Evolutionary conservation across 1,139 yeast species (phyloP).

Genomic region (Nakaseomyces uthaithaninus): DNA sequence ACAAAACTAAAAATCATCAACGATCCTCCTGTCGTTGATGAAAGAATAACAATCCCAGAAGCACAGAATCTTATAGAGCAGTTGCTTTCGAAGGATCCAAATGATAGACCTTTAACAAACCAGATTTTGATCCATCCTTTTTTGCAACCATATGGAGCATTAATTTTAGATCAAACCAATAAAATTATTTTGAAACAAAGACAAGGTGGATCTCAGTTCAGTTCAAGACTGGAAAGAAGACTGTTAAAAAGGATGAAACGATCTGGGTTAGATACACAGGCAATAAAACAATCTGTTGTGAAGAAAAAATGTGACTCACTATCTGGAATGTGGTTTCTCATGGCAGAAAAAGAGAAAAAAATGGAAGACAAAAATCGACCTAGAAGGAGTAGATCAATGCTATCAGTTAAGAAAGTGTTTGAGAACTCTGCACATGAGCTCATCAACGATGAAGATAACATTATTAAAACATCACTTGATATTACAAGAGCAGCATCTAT

Average conservation of each 20-base stretch:
- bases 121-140: slow-evolving; percentile 59
- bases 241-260: slow-evolving; percentile 57
- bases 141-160: slow-evolving; percentile 43
- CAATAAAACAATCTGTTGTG: slow-evolving; percentile 52
- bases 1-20: slow-evolving; percentile 56
- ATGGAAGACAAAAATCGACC: slow-evolving; percentile 38
- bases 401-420: slow-evolving; percentile 30
- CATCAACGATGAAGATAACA: slow-evolving; percentile 9
- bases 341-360: slow-evolving; percentile 56
- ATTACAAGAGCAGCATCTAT: slow-evolving; percentile 13
- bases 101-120: slow-evolving; percentile 49
- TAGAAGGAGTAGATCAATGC: slow-evolving; percentile 46
- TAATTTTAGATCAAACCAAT: slow-evolving; percentile 37
- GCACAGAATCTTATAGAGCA: slow-evolving; percentile 44
- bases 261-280: slow-evolving; percentile 58
- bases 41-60: slow-evolving; percentile 40
- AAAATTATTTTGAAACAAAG: slow-evolving; percentile 39
- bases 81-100: slow-evolving; percentile 61
- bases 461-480: slow-evolving; percentile 12
- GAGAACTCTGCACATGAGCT: slow-evolving; percentile 13
- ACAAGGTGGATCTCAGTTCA: slow-evolving; percentile 39
- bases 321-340: slow-evolving; percentile 77
- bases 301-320: slow-evolving; percentile 64
- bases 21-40: slow-evolving; percentile 46
- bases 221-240: slow-evolving; percentile 54